Evolutionary conservation across 2,329 filamentous ascomycete species (phyloP).

Genomic region (Cladorrhinum sp.): DNA sequence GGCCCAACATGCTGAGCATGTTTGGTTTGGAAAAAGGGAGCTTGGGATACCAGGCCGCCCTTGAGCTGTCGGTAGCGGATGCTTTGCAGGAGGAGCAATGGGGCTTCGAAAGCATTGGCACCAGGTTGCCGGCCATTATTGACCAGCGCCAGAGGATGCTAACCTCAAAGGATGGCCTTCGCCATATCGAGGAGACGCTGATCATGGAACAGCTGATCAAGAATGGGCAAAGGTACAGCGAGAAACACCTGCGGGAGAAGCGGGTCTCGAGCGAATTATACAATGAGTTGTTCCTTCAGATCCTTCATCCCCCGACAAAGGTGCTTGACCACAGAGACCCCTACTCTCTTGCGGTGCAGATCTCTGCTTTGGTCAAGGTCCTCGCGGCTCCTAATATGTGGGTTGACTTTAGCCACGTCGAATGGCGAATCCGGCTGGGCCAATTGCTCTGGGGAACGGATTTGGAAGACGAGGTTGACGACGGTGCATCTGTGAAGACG

Average conservation of each 20-base stretch:
- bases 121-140: constrained; percentile 52
- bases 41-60: constrained; percentile 64
- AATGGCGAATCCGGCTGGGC: constrained; percentile 71
- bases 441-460: constrained; percentile 66
- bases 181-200: constrained; percentile 54
- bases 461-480: constrained; percentile 50
- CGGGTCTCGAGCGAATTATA: constrained; percentile 56
- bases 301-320: constrained; percentile 55
- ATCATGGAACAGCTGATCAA: constrained; percentile 58
- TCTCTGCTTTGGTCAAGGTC: constrained; percentile 63
- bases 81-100: constrained; percentile 61
- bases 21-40: constrained; percentile 69
- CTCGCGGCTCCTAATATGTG: constrained; percentile 65
- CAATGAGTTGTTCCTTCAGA: constrained; percentile 58
- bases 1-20: constrained; percentile 70
- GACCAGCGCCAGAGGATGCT: constrained; percentile 58
- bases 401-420: constrained; percentile 71
- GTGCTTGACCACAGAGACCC: constrained; percentile 57
- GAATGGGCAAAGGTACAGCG: constrained; percentile 54
- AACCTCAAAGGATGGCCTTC: constrained; percentile 50
- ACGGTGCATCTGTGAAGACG: constrained; percentile 50
- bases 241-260: constrained; percentile 49
- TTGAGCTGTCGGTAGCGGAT: constrained; percentile 64
- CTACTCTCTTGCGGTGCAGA: constrained; percentile 66
- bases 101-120: constrained; percentile 54